Base-by-base conservation (phyloP, 1,139 yeast species). In the Saccharomyces pastorianus region DNA sequence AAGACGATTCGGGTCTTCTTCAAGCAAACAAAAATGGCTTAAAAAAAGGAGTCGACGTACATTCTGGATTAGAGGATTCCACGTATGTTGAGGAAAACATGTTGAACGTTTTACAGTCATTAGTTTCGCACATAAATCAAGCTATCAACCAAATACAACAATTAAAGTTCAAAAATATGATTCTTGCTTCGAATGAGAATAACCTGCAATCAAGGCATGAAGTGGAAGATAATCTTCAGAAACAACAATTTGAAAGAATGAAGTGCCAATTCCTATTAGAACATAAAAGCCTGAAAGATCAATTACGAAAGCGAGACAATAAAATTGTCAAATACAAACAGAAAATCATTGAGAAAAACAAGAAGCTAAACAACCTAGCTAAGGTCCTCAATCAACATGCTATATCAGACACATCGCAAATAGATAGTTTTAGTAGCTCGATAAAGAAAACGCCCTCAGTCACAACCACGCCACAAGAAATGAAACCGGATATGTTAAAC, bases 211-310 rank as follows among this genome's bases (percentile, higher is more conserved):
- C 74, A 60, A 66, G 82, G 41, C 70, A 70, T 53, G 77, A 76
- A 57, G 82, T 78, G 20, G 82, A 79, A 59, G 70, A 71, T 50
- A 73, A 69, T 53, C 62, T 79, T 26, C 71, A 73, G 48, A 75
- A 76, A 60, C 74, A 80, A 47, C 81, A 79, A 59, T 76, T 76
- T 29, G 82, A 79, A 58, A 69, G 79, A 51, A 67, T 79, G 49
- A 72, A 75, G 51, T 61, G 61, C 53, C 68, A 66, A 20, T 63
- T 71, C 46, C 58, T 64, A 6, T 58, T 64, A 5, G 71, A 69
- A 38, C 67, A 69, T 50, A 75, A 73, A 28, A 59, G 62, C 25
- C 67, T 77, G 47, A 61, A 74, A 49, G 68, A 72, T 11, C 70
- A 74, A 52, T 67, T 77, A 23, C 67, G 70, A 34, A 64, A 65